Evolutionary conservation across 371 early-diverging fungal species (phyloP).

Genomic region (Mucor ambiguus): DNA sequence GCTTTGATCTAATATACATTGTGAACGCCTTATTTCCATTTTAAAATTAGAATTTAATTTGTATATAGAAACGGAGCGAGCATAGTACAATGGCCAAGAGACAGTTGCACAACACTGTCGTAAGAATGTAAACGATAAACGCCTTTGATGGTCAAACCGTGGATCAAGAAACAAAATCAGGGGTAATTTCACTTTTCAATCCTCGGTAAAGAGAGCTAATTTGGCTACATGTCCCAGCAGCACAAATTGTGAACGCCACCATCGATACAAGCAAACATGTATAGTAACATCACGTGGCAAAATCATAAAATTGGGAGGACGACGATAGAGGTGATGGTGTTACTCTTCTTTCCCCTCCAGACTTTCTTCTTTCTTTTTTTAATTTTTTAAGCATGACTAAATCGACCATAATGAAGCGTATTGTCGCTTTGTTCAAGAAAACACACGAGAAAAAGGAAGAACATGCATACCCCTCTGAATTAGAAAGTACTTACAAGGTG

Average conservation of each 20-base stretch:
- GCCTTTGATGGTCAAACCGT: neutral
- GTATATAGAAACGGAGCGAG: no score
- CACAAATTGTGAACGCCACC: neutral
- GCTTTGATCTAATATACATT: no score
- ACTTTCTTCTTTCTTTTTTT: neutral
- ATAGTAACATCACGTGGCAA: neutral
- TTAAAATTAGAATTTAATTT: no score
- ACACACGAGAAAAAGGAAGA: conserved; percentile 49
- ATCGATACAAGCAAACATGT: neutral
- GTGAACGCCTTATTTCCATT: no score
- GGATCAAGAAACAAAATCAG: neutral
- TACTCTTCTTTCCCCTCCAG: neutral
- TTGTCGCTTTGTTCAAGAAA: conserved; percentile 50
- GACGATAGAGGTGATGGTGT: neutral
- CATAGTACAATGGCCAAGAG: no score
- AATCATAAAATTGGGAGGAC: neutral
- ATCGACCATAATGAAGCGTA: conserved; percentile 46
- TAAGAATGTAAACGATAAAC: no score
- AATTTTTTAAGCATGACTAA: conserved; percentile 28
- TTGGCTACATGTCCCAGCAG: neutral
- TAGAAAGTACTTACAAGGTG: conserved; percentile 49
- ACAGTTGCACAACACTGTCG: no score
- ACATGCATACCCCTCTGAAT: conserved; percentile 40
- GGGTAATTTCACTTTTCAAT: neutral
- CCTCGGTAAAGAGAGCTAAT: neutral